Evolutionary conservation across 1,284 basidiomycete species (phyloP).

Genomic region (Anthracocystis walkeri): DNA sequence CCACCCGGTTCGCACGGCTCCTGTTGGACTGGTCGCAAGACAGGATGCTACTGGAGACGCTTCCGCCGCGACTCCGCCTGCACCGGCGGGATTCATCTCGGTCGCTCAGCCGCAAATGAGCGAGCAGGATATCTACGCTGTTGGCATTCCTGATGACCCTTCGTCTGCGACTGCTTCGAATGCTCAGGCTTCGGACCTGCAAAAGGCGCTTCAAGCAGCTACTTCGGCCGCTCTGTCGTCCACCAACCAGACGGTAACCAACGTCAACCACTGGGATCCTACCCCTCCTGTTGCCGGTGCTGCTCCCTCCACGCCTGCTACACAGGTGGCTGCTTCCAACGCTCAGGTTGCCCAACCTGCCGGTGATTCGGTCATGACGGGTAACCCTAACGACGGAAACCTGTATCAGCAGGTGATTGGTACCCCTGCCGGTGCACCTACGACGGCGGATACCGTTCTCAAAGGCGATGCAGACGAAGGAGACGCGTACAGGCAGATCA

Average conservation of each 20-base stretch:
- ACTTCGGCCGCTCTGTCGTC: conserved; percentile 12
- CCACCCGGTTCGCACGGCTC: conserved; percentile 30
- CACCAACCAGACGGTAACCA: conserved; percentile 12
- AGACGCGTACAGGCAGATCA: conserved; percentile 18
- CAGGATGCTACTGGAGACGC: conserved; percentile 14
- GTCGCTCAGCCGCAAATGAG: conserved; percentile 44
- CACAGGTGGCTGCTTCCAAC: conserved; percentile 6
- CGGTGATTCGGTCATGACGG: conserved; percentile 13
- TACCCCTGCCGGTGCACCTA: conserved; percentile 3
- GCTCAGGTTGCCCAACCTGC: conserved; percentile 11
- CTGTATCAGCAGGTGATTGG: conserved; percentile 26
- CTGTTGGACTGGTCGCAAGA: conserved; percentile 15
- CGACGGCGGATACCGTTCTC: neutral
- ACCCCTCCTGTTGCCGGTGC: conserved; percentile 15
- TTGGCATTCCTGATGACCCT: conserved; percentile 28
- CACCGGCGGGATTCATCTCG: conserved; percentile 31
- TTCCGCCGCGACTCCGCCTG: neutral
- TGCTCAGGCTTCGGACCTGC: neutral
- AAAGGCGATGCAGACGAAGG: conserved; percentile 17
- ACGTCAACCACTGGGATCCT: conserved; percentile 28
- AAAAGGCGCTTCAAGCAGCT: conserved; percentile 24
- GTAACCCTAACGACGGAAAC: conserved; percentile 21
- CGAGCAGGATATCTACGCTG: conserved; percentile 40
- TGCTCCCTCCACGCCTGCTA: neutral
- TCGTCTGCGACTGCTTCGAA: neutral